Evolutionary conservation across 768 basidiomycete genomes (phyloP), one percentile per base, ranked within the genome.

Genomic region (Steccherinum ochraceum): DNA sequence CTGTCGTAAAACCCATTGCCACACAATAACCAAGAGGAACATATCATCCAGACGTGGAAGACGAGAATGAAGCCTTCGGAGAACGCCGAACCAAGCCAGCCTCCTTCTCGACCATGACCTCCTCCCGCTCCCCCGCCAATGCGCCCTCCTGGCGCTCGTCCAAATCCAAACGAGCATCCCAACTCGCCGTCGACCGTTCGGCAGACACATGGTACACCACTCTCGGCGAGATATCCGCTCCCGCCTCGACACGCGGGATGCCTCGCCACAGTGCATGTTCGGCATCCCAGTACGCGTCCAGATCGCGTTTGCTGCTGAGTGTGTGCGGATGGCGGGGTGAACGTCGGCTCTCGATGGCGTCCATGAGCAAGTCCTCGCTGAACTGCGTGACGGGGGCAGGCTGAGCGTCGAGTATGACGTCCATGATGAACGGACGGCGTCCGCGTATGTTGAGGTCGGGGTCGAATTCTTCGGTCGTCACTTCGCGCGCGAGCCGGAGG

Each of bases 351-450:
- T 61, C 64, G 50, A 65, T 56, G 30, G 65, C 63, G 47, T 66
- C 61, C 54, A 64, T 49, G 46, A 64, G 57, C 50, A 58, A 51
- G 52, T 69, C 66, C 53, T 67, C 63, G 50, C 63, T 51, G 57
- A 56, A 57, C 46, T 61, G 58, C 54, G 53, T 57, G 40, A 54
- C 56, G 20, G 58, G 60, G 41, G 61, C 64, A 30, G 69, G 64
- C 56, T 63, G 64, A 39, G 71, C 62, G 55, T 74, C 74, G 50
- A 80, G 66, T 53, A 78, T 63, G 50, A 75, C 59, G 58, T 77
- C 76, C 76, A 76, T 78, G 54, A 74, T 63, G 35, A 62, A 74
- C 56, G 63, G 67, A 44, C 55, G 67, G 25, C 60, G 64, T 48
- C 69, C 63, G 54, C 59, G 58, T 56, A 11, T 59, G 55, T 45